phyloP scores from a whole-genome alignment of 1,284 basidiomycete species.

The Grifola frondosa region DNA sequence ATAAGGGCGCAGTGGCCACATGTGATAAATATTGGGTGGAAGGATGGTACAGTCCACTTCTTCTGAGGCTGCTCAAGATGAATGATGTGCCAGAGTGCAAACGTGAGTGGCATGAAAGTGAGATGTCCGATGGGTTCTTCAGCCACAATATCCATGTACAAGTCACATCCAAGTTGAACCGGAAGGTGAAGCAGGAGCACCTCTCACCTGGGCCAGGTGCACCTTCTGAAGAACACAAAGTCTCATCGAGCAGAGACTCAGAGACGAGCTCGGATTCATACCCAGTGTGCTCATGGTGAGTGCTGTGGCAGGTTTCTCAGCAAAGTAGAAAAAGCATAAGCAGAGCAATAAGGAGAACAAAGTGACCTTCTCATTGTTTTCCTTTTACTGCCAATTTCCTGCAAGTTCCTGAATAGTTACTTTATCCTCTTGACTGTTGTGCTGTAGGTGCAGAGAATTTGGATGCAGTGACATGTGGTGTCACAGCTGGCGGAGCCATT shows the following conservation, averaged over 20 bases:
- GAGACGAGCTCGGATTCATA: slow-evolving; percentile 19
- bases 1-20: slow-evolving; percentile 86
- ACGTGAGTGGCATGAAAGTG: slow-evolving; percentile 29
- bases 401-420: no score
- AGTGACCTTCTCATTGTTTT: no score
- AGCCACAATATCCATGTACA: slow-evolving; percentile 24
- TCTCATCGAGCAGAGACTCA: slow-evolving; percentile 8
- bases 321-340: no score
- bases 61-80: slow-evolving; percentile 62
- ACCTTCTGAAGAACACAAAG: background rate
- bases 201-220: slow-evolving; percentile 19
- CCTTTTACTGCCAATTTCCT: no score
- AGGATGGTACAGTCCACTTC: slow-evolving; percentile 68
- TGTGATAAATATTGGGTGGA: slow-evolving; percentile 92
- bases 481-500: no score
- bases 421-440: no score
- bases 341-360: no score
- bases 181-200: slow-evolving; percentile 20
- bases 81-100: slow-evolving; percentile 37
- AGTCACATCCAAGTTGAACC: slow-evolving; percentile 8
- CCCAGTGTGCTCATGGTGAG: slow-evolving; percentile 4
- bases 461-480: no score
- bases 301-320: no score
- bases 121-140: slow-evolving; percentile 31
- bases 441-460: no score